A percentile compares a stretch with the other conserved stretches of the same genome.
Conservation (phyloP, 768 basidiomycete species). For the Trametes cubensis region DNA sequence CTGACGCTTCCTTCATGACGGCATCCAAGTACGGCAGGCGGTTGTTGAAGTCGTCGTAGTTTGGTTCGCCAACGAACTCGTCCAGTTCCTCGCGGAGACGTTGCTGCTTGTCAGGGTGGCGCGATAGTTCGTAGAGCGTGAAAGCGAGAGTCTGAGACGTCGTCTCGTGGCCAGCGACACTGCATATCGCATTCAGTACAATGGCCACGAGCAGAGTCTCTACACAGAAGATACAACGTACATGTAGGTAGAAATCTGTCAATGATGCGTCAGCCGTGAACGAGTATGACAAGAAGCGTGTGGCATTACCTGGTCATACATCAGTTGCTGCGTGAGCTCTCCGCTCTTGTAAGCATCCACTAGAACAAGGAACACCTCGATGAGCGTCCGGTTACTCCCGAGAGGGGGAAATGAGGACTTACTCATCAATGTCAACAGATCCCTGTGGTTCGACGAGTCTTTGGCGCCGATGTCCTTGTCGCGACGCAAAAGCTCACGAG, state of each 20-base stretch:
- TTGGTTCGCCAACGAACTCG: constrained; percentile 32
- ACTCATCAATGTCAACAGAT: no score
- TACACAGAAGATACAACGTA: constrained; percentile 16
- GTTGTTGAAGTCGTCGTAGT: constrained; percentile 37
- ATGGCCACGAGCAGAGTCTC: neutral
- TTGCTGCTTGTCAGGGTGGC: constrained; percentile 38
- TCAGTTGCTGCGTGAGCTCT: no score
- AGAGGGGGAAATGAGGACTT: no score
- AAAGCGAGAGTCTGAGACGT: constrained; percentile 38
- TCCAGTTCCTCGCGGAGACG: constrained; percentile 40
- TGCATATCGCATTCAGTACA: constrained; percentile 14
- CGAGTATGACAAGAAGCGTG: no score
- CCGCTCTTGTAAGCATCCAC: no score
- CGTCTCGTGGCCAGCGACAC: constrained; percentile 45
- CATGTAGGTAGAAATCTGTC: constrained; percentile 37
- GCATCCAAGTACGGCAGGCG: constrained; percentile 31
- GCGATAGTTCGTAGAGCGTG: constrained; percentile 40
- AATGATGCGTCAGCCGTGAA: no score
- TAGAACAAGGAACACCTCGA: no score
- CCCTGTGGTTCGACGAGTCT: no score
- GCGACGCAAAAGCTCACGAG: constrained; percentile 3
- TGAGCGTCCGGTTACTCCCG: no score
- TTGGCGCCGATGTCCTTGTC: neutral
- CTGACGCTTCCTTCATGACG: constrained; percentile 28
- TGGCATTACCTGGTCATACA: no score